Evolutionary conservation across 164 flowering plant genomes (phyloP).

Genomic region (Dillenia turbinata): DNA sequence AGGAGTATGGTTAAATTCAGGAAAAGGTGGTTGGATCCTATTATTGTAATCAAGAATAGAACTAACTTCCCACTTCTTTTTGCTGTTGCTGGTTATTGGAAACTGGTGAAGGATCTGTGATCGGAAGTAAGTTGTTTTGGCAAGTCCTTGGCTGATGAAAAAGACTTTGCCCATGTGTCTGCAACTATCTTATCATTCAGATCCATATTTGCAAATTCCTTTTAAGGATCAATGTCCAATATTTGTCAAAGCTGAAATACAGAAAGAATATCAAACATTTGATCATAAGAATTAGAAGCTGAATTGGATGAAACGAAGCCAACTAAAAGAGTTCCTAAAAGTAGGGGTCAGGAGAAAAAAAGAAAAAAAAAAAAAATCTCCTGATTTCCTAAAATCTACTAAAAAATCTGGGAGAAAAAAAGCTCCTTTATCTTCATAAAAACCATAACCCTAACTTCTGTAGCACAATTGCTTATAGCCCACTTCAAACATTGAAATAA

Average conservation of each 20-base stretch:
- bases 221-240: conserved; percentile 4
- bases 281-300: too few species aligned
- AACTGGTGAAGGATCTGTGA: conserved; percentile 21
- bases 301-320: too few species aligned
- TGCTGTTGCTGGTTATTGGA: conserved; percentile 23
- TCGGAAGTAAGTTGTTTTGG: conserved; percentile 14
- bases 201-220: conserved; percentile 42
- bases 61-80: conserved; percentile 46
- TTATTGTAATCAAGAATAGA: conserved; percentile 24
- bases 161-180: conserved; percentile 32
- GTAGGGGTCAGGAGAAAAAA: not conserved
- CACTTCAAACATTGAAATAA: not conserved
- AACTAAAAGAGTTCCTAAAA: not conserved
- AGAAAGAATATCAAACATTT: not conserved
- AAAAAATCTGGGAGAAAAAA: not conserved
- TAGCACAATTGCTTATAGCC: not conserved
- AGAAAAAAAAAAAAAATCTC: too few species aligned
- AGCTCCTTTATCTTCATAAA: not conserved
- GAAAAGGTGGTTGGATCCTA: conserved; percentile 28
- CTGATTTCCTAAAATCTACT: not conserved
- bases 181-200: conserved; percentile 31
- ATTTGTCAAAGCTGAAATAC: conserved; percentile 3
- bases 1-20: conserved; percentile 29
- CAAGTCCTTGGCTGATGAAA: conserved; percentile 25
- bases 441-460: not conserved